Evolutionary conservation across 768 basidiomycete genomes (phyloP), one percentile per base, ranked within the genome.

Genomic region (Tylopilus sp.): DNA sequence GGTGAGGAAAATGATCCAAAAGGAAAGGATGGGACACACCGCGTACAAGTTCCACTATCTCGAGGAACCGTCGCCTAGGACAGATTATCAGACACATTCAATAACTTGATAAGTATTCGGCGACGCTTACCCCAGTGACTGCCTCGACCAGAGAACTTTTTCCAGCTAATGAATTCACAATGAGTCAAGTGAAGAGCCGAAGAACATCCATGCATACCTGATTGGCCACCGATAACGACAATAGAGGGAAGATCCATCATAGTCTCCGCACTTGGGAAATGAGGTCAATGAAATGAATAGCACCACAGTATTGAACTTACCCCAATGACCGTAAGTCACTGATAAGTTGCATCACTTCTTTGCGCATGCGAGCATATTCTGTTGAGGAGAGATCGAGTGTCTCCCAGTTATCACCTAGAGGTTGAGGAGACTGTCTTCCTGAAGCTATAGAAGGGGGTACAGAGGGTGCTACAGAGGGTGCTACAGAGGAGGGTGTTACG

Each of bases 141-240:
- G 78, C 81, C 48, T 84, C 82, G 0, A 84, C 80, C 1, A 84
- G 62, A 0, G 81, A 83, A 53, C 82, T 83, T 56, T 83, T 84
- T 4, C 82, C 82, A 5, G 81, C 82, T 83, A 43, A 50, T 5
- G 17, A 36, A 31, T 22, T 52, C 6, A 48, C 11, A 16, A 36
- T 38, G 49, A 57, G 48, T 44, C 22, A 45, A 57, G 48, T 44
- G 21, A 45, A 38, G 12, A 24, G n/a, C 14, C 17, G 47, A 38
- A 40, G 11, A 24, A 34, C 0, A 14, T 12, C 19, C 6, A 36
- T 22, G 53, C 75, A 29, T 48, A 81, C 80, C 78, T 0, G 82
- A 83, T 54, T 83, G 82, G 10, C 75, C 71, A 2, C 82, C 82
- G 26, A 83, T 82, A 6, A 83, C 81, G 0, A 74, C 78, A 11